Evolutionary conservation across 192 early-diverging fungal species (phyloP).

Genomic region (Coemansia sp.): DNA sequence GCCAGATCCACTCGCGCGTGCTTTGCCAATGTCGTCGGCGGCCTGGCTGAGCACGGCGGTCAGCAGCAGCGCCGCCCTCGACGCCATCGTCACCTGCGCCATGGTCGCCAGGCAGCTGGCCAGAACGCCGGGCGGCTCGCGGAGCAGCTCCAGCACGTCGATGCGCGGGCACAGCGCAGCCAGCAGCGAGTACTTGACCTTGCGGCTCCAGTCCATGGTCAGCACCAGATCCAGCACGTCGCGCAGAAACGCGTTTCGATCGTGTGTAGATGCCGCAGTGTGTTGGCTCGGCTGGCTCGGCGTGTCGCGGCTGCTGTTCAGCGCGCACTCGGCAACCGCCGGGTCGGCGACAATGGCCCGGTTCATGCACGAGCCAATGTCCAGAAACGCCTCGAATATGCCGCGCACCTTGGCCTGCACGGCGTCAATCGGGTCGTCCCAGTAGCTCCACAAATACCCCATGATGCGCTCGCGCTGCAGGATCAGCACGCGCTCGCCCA

Average conservation of each 20-base stretch:
- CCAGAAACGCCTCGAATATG: slow-evolving; percentile 70
- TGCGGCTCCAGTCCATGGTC: slow-evolving; percentile 73
- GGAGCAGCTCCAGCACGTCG: slow-evolving; percentile 52
- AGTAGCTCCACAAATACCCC: slow-evolving; percentile 71
- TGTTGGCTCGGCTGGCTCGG: not conserved
- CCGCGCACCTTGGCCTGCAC: slow-evolving; percentile 67
- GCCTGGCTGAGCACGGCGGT: slow-evolving; percentile 37
- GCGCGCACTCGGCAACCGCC: not conserved
- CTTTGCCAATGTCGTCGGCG: not conserved
- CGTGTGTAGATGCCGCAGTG: slow-evolving; percentile 1
- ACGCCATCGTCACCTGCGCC: slow-evolving; percentile 53
- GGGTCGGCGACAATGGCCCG: slow-evolving; percentile 12
- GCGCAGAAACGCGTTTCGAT: slow-evolving; percentile 47
- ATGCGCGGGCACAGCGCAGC: slow-evolving; percentile 52
- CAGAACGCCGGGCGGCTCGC: slow-evolving; percentile 60
- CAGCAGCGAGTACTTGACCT: slow-evolving; percentile 79
- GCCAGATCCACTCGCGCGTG: not conserved
- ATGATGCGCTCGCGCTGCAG: slow-evolving; percentile 58
- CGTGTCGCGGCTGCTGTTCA: not conserved
- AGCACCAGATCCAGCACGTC: slow-evolving; percentile 65
- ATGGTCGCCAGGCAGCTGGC: slow-evolving; percentile 58
- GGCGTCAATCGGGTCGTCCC: slow-evolving; percentile 84
- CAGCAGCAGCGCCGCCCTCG: slow-evolving; percentile 51
- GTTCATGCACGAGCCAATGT: slow-evolving; percentile 53
- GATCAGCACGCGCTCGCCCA: slow-evolving; percentile 43